Conservation (phyloP, 1,284 basidiomycete genomes). For the Pulveroboletus sp. region DNA sequence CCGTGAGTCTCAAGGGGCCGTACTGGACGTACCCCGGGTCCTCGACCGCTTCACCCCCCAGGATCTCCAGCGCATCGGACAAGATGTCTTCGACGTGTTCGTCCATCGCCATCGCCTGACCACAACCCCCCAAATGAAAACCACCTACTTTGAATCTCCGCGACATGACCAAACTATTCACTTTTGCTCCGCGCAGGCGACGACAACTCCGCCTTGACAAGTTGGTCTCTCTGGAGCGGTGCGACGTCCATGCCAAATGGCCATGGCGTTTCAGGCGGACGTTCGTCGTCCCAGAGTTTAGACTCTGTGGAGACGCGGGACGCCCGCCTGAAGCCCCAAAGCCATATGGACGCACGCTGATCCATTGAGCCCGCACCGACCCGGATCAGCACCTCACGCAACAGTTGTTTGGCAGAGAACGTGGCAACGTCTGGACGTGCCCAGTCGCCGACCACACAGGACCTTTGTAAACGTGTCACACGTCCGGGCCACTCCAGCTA, state of each 20-base stretch:
- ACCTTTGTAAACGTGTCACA: background rate
- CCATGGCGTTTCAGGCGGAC: background rate
- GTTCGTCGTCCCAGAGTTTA: background rate
- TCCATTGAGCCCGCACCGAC: background rate
- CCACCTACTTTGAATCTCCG: conserved; percentile 29
- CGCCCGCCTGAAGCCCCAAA: background rate
- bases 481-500: background rate
- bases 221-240: background rate
- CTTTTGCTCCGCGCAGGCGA: conserved; percentile 15
- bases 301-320: background rate
- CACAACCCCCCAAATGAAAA: background rate
- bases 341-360: conserved; percentile 9
- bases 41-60: conserved; percentile 42
- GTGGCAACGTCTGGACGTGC: background rate
- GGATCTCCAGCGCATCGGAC: conserved; percentile 48
- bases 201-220: conserved; percentile 16
- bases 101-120: background rate
- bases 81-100: conserved; percentile 47
- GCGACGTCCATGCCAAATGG: background rate
- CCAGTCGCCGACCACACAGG: background rate
- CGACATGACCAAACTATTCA: conserved; percentile 2
- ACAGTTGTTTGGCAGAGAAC: background rate
- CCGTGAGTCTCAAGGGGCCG: conserved; percentile 49
- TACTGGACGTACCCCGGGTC: conserved; percentile 47
- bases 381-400: background rate